Evolutionary conservation across 2,329 filamentous ascomycete genomes (phyloP).

Genomic region (Beauveria asiatica): DNA sequence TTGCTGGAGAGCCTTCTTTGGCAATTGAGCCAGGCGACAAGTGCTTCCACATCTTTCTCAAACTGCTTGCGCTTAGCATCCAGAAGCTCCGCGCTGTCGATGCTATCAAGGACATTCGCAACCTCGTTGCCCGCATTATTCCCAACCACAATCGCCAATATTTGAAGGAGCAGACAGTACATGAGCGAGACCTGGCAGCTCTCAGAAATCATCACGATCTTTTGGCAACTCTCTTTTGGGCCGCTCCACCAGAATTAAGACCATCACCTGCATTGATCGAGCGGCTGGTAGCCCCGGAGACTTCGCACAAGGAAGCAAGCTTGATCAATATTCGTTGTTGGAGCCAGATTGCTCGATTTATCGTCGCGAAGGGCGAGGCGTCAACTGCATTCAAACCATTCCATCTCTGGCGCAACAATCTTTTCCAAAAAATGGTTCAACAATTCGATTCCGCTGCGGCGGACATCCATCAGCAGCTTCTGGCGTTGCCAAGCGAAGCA

Average conservation of each 20-base stretch:
- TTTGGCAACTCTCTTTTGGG: constrained; percentile 58
- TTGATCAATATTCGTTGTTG: constrained; percentile 56
- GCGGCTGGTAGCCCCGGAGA: constrained; percentile 48
- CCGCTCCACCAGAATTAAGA: constrained; percentile 45
- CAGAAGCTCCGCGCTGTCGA: constrained; percentile 38
- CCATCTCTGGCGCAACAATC: constrained; percentile 41
- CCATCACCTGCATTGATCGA: constrained; percentile 47
- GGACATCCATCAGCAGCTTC: constrained; percentile 48
- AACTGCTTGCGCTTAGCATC: constrained; percentile 52
- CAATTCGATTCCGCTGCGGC: constrained; percentile 49
- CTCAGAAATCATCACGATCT: constrained; percentile 62
- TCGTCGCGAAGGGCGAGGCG: constrained; percentile 38
- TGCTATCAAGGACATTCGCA: constrained; percentile 48
- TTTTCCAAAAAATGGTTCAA: constrained; percentile 48
- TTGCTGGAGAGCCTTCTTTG: constrained; percentile 38
- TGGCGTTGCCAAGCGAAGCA: constrained; percentile 38
- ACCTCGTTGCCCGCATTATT: constrained; percentile 51
- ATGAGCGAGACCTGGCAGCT: constrained; percentile 53
- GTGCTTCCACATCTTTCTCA: constrained; percentile 61
- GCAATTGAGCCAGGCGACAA: constrained; percentile 45
- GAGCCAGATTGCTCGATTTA: constrained; percentile 52
- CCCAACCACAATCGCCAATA: constrained; percentile 60
- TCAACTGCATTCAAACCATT: constrained; percentile 41
- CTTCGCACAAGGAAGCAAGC: constrained; percentile 58
- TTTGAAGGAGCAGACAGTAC: constrained; percentile 52